Evolutionary conservation across 2,329 filamentous ascomycete species (phyloP), one percentile per base, ranked within the genome.

Genomic region (Stagonosporopsis chrysanthemi): DNA sequence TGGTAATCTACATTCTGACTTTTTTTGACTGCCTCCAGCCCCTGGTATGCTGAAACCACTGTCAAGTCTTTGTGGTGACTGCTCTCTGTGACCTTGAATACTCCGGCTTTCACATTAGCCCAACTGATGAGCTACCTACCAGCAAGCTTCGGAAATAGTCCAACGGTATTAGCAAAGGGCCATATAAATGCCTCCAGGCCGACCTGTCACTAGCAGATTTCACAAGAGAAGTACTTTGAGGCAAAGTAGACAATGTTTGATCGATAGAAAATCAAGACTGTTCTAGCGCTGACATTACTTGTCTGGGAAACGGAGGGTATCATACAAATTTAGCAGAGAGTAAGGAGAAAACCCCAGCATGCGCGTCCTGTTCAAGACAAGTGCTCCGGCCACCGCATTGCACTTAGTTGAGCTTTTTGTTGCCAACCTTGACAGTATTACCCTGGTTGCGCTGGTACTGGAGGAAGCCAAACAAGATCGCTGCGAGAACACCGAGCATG

Each of bases 401-500:
- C 36, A 12, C 11, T 56, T 70, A 76, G 56, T 75, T 76, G 41
- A 75, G 47, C 63, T 76, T 76, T 67, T 75, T 76, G 59, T 75
- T 68, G 33, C 73, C 74, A 28, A 75, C 68, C 43, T 68, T 62
- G 38, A 76, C 72, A 19, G 70, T 65, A 22, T 66, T 69, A 24
- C 74, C 74, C 63, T 75, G 74, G 50, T 62, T 71, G 49, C 71
- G 69, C 64, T 75, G 72, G 58, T 74, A 75, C 59, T 73, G 68
- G 42, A 76, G 56, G 63, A 73, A 76, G n/a, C 66, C 73, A 47
- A 76, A 69, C 41, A 70, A 63, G 1, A 66, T 70, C 7, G 61
- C 66, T 22, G 67, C 72, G 7, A 75, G 63, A 19, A 75, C 67
- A 24, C 64, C 71, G 26, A 76, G 67, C 65, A 76, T 71, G 41